A percentile compares a stretch with the other conserved stretches of the same genome.
Evolutionary conservation across 805 yeast genomes (phyloP).

Genomic region (Metschnikowia reukaufii): DNA sequence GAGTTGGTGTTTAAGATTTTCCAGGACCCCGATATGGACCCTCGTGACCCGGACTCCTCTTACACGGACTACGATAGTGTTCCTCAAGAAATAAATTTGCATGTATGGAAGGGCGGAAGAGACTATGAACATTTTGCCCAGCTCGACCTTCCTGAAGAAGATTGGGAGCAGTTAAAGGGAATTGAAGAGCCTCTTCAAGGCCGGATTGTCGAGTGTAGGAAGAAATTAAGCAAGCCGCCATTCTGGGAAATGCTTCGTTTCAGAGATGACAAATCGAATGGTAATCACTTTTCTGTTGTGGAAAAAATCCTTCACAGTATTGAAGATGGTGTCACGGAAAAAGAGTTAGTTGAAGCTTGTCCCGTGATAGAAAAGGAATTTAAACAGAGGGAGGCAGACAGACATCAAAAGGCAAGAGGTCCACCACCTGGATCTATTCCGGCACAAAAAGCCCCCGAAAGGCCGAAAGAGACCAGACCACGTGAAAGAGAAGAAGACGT

Average conservation of each 20-base stretch:
- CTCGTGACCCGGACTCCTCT: conserved; percentile 65
- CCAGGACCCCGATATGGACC: conserved; percentile 63
- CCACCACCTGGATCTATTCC: conserved; percentile 5
- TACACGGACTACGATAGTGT: conserved; percentile 79
- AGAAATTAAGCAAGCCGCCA: conserved; percentile 53
- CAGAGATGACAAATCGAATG: conserved; percentile 89
- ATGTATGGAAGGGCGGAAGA: conserved; percentile 74
- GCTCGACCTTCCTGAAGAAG: conserved; percentile 60
- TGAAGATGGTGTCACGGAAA: conserved; percentile 78
- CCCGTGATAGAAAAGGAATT: conserved; percentile 58
- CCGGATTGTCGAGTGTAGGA: conserved; percentile 81
- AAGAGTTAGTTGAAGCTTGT: conserved; percentile 65
- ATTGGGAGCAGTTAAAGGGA: conserved; percentile 75
- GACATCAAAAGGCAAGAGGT: conserved; percentile 23
- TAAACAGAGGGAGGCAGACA: conserved; percentile 54
- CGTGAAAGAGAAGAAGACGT: conserved; percentile 6
- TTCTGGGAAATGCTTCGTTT: conserved; percentile 85
- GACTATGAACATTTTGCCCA: conserved; percentile 66
- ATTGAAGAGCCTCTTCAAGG: conserved; percentile 83
- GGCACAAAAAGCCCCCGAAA: conserved; percentile 11
- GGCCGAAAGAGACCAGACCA: conserved; percentile 3
- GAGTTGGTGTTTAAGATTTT: conserved; percentile 57
- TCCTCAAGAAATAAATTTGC: conserved; percentile 62
- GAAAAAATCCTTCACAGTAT: conserved; percentile 81
- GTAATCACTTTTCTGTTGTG: conserved; percentile 80